Percentiles rank a stretch among this genome's conserved stretches.
phyloP scores from a whole-genome alignment of 2,329 filamentous ascomycete genomes.

The Whalleya microplaca region DNA sequence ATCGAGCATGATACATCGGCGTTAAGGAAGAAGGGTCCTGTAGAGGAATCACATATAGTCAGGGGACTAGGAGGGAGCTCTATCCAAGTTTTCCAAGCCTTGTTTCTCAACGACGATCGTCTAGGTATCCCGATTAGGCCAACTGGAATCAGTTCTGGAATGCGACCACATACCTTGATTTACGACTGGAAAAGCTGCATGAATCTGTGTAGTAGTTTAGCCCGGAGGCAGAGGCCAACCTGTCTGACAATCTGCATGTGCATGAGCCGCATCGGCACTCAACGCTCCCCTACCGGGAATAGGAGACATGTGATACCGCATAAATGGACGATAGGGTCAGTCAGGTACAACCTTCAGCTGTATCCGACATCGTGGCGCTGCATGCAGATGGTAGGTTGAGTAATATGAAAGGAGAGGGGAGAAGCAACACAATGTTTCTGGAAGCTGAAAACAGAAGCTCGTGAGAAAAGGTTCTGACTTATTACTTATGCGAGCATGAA shows the following conservation, averaged over 20 bases:
- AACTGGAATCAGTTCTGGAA: too few relatives aligned
- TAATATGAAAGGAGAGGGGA: neutral
- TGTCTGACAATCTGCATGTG: neutral
- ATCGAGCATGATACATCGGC: too few relatives aligned
- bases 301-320: neutral
- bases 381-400: neutral
- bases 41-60: too few relatives aligned
- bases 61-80: too few relatives aligned
- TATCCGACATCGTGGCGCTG: neutral
- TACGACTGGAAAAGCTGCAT: too few relatives aligned
- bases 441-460: neutral
- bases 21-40: too few relatives aligned
- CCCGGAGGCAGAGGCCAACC: conserved; percentile 24
- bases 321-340: neutral
- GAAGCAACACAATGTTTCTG: neutral
- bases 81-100: too few relatives aligned
- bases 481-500: neutral
- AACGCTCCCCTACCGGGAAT: neutral
- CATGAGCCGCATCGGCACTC: neutral
- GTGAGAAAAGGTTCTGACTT: neutral
- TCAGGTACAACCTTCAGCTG: neutral
- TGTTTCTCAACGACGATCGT: too few relatives aligned
- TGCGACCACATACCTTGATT: too few relatives aligned
- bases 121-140: too few relatives aligned
- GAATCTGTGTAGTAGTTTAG: too few relatives aligned